Percentiles rank a stretch among this genome's conserved stretches.
Conservation (phyloP, 2,329 filamentous ascomycete species). For the Mariannaea elegans region DNA sequence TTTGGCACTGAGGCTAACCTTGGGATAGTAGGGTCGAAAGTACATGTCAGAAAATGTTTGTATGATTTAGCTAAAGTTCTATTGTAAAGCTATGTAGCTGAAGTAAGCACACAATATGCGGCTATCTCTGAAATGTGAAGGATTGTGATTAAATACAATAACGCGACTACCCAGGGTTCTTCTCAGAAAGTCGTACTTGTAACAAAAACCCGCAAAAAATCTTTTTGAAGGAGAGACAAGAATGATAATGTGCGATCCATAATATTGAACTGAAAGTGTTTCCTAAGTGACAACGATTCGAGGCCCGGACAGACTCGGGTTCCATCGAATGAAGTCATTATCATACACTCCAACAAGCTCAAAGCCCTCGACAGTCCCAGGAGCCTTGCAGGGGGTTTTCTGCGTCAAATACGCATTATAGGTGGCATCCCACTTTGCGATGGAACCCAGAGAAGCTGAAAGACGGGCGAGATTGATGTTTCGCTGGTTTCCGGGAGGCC, state of each 20-base stretch:
- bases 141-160: too few relatives aligned
- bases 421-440: constrained; percentile 28
- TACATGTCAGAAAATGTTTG: background rate
- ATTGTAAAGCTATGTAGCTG: too few relatives aligned
- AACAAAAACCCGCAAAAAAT: too few relatives aligned
- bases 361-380: constrained; percentile 27
- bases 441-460: background rate
- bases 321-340: constrained; percentile 26
- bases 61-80: background rate
- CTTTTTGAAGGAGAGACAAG: background rate
- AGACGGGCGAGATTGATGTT: constrained; percentile 34
- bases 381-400: constrained; percentile 27
- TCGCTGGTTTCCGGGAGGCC: constrained; percentile 40
- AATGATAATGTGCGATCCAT: background rate
- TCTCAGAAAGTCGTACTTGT: too few relatives aligned
- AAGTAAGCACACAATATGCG: too few relatives aligned
- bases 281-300: constrained; percentile 27
- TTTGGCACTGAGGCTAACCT: too few relatives aligned
- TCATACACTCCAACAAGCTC: constrained; percentile 34
- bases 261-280: background rate
- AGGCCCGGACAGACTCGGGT: constrained; percentile 23
- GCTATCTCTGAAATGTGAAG: too few relatives aligned
- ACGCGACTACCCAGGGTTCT: too few relatives aligned
- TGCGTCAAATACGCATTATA: constrained; percentile 27
- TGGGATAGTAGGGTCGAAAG: background rate